Percentiles rank a stretch among this genome's conserved stretches.
These are phyloP conservation scores for Tricholomella constricta DNA, from an alignment of 768 basidiomycete species.

Conservation along the genomic window DNA sequence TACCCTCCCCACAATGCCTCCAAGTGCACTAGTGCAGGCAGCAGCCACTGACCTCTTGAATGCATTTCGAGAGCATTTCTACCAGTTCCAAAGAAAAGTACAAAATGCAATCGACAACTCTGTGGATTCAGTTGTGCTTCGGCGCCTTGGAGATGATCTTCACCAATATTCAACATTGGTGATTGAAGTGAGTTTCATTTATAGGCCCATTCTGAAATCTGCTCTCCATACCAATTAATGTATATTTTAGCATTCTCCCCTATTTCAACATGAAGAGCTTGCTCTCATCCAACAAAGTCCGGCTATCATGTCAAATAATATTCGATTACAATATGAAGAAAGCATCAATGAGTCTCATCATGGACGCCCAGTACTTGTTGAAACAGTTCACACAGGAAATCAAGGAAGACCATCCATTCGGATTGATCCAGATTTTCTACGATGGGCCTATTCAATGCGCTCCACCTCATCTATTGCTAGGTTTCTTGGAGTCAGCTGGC, in stretches of 20 bases:
- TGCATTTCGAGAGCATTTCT: slow-evolving; percentile 2
- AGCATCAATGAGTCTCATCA: background rate
- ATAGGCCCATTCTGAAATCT: background rate
- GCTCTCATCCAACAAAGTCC: background rate
- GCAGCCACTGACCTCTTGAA: background rate
- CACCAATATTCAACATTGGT: slow-evolving; percentile 10
- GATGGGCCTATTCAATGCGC: slow-evolving; percentile 18
- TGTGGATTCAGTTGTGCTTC: slow-evolving; percentile 11
- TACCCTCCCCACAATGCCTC: too few relatives aligned
- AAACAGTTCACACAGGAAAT: background rate
- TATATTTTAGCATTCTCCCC: background rate
- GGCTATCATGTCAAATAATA: background rate
- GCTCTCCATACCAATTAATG: too few relatives aligned
- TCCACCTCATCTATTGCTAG: slow-evolving; percentile 14
- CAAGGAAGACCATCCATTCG: slow-evolving; percentile 8
- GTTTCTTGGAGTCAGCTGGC: slow-evolving; percentile 15
- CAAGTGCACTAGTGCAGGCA: too few relatives aligned
- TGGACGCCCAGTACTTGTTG: slow-evolving; percentile 1
- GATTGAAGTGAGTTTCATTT: slow-evolving; percentile 15
- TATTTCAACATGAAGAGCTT: background rate
- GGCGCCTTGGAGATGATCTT: slow-evolving; percentile 12
- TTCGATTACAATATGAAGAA: background rate
- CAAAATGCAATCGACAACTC: slow-evolving; percentile 1
- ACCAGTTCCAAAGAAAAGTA: background rate
- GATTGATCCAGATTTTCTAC: slow-evolving; percentile 19